Evolutionary conservation across 345 rosid species (phyloP).

Genomic region (Ceriops zippeliana): DNA sequence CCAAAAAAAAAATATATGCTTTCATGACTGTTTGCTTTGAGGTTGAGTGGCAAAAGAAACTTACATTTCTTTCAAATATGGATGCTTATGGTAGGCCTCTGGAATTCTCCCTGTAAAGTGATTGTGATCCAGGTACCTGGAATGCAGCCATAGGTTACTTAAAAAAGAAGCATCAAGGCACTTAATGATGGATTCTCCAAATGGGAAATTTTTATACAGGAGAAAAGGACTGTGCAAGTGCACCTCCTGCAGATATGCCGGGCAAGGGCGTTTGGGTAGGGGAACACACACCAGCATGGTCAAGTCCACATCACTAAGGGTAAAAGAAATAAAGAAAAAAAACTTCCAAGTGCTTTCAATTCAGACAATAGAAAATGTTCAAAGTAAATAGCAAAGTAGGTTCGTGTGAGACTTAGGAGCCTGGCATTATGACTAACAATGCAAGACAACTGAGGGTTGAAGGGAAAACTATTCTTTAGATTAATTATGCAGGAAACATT

Average conservation of each 20-base stretch:
- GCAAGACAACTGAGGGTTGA: no score
- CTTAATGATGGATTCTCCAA: background rate
- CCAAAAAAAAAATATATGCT: background rate
- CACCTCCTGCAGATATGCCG: background rate
- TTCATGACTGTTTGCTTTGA: background rate
- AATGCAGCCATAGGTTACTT: conserved; percentile 1
- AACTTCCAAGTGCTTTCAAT: background rate
- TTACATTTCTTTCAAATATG: conserved; percentile 68
- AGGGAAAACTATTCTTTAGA: no score
- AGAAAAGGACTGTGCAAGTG: background rate
- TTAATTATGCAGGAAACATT: no score
- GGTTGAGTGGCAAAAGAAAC: conserved; percentile 21
- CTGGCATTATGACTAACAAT: no score
- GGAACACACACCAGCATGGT: background rate
- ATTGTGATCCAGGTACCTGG: conserved; percentile 81
- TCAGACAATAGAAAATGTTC: background rate
- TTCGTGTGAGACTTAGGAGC: no score
- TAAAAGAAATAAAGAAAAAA: background rate
- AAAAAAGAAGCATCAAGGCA: background rate
- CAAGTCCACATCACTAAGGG: background rate
- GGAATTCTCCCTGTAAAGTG: conserved; percentile 70
- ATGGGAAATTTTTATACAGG: background rate
- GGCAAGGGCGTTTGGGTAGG: no score
- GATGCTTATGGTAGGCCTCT: conserved; percentile 60
- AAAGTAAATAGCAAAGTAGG: no score